phyloP scores from a whole-genome alignment of 2,329 filamentous ascomycete genomes.

The Arthroderma sp. region DNA sequence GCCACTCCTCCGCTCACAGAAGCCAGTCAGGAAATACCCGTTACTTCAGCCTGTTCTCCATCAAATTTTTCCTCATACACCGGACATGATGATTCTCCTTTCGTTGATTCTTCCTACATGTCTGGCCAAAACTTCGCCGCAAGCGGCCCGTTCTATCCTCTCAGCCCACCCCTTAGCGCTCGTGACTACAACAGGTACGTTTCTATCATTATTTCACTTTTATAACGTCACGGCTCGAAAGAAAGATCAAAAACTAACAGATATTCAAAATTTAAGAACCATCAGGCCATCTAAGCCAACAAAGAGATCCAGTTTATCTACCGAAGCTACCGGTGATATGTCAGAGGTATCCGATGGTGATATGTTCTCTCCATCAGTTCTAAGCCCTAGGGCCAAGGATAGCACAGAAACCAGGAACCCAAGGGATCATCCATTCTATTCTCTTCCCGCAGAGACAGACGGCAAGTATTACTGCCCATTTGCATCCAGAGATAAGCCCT shows the following conservation, averaged over 20 bases:
- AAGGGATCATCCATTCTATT: conserved; percentile 33
- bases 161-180: conserved; percentile 29
- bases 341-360: conserved; percentile 1
- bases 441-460: conserved; percentile 42
- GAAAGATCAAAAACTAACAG: neutral
- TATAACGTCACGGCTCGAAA: neutral
- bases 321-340: neutral
- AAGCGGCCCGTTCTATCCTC: conserved; percentile 30
- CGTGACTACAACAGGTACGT: conserved; percentile 33
- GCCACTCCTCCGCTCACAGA: conserved; percentile 35
- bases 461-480: conserved; percentile 91
- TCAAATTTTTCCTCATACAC: conserved; percentile 29
- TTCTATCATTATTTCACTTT: neutral
- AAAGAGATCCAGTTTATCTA: conserved; percentile 20
- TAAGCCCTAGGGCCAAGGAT: conserved; percentile 29
- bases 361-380: conserved; percentile 13
- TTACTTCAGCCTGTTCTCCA: conserved; percentile 31
- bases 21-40: conserved; percentile 31
- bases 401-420: conserved; percentile 28
- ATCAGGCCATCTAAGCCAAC: conserved; percentile 29
- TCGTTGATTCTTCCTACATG: conserved; percentile 24
- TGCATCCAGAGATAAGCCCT: conserved; percentile 53
- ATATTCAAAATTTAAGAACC: conserved; percentile 22
- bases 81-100: conserved; percentile 27
- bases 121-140: conserved; percentile 27